Base-by-base conservation (phyloP, 2,329 filamentous ascomycete genomes). In the Capronia americana region DNA sequence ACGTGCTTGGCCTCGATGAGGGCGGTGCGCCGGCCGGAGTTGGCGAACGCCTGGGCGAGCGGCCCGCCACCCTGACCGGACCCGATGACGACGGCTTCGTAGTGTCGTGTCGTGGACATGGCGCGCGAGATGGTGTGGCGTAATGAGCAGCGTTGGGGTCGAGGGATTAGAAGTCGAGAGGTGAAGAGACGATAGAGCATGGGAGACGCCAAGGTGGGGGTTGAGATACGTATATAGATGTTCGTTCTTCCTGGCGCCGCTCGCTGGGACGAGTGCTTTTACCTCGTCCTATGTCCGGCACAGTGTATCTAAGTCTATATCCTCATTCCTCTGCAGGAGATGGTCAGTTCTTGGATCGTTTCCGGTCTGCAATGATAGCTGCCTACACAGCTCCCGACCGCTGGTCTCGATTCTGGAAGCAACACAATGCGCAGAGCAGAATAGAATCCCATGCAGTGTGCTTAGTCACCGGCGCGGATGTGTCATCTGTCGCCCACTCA, bases 41-140 rank as follows among this genome's bases (percentile, higher is more conserved):
- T 76, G 12, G 81, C 79, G 41, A 86, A 81, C 3, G 82, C 79
- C 57, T 77, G 75, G 59, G 84, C 82, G 1, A 86, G 77, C 0
- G 84, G 83, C 2, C 81, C 84, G 38, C 83, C 84, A 50, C 77
- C 77, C 74, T 86, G 84, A 51, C 84, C 84, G 20, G 84, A 86
- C 62, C 84, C 84, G 69, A 86, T 78, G 68, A 86, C 76, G 6
- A 86, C 74, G 46, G 76, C 77, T 54, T 80, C 76, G 73, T 78
- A 82, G 72, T 74, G 62, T 17, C 67, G 28, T 71, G 71, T 72
- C 57, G 56, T 64, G n/a, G 41, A 53, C 28, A 41, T 54, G 44
- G 8, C 24, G 63, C 55, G 60, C 59, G 20, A 24, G 12, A 24
- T 26, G 20, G 24, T 59, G 23, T 51, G 34, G 12, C 58, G 48